Evolutionary conservation across 768 basidiomycete species (phyloP), one percentile per base, ranked within the genome.

Genomic region (Lactarius evosmus): DNA sequence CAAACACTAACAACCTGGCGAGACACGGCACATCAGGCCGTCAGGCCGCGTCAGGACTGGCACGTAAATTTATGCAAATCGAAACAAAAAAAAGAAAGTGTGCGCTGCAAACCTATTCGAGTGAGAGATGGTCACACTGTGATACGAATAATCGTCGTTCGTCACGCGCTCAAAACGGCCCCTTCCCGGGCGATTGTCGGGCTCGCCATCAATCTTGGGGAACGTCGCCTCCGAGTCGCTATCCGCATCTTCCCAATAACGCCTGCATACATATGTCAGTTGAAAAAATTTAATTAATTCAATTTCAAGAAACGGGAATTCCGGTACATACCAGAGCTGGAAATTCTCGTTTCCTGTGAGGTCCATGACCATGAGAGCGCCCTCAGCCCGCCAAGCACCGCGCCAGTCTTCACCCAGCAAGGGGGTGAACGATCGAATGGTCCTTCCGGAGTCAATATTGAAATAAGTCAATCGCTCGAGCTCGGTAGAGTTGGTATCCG

Each of bases 101-200:
- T 46, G 44, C 22, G 44, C 22, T 5, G 11, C 22, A 22, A 27
- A 77, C 78, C 72, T 76, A 57, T 79, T 74, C 30, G 78, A 75
- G 44, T 72, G 63, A 3, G 79, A 79, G 54, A 76, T 56, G 8
- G 68, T 34, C 44, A 75, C 30, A 19, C 57, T 56, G 7, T 58
- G 56, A 55, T 80, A 78, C 57, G 72, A 73, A 66, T 71, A 73
- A 54, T 70, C 69, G 49, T 79, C 77, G 36, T 78, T 74, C 11
- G 79, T 80, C n/a, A 80, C 58, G 34, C 77, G 72, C 68, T 80
- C 78, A 51, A 79, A 72, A 17, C 79, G 76, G 16, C 78, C 75
- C 44, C 66, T 72, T 11, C 79, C 76, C 32, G 79, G 78, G 29
- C 67, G 52, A 63, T 79, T 79, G 59, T 76, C 71, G 17, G 78